These are phyloP conservation scores for Coemansia nantahalensis DNA, from an alignment of 192 early-diverging fungal genomes.

Conservation along the genomic window DNA sequence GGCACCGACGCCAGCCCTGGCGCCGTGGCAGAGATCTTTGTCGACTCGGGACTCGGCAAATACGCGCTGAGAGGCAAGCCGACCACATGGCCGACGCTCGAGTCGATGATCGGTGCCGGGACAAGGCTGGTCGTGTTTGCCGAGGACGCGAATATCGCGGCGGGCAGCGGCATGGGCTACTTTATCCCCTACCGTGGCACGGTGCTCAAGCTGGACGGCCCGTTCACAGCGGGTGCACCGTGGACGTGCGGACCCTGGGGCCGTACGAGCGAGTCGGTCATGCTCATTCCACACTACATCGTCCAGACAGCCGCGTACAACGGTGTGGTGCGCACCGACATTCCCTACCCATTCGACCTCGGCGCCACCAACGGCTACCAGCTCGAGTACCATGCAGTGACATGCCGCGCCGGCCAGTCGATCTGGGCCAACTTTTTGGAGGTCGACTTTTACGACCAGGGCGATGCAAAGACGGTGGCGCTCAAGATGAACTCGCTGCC, in stretches of 20 bases:
- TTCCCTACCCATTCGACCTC: slow-evolving; percentile 50
- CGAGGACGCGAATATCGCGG: slow-evolving; percentile 28
- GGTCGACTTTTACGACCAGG: slow-evolving; percentile 53
- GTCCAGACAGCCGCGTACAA: slow-evolving; percentile 40
- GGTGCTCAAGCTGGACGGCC: slow-evolving; percentile 40
- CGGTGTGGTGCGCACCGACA: slow-evolving; percentile 23
- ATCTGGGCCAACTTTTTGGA: slow-evolving; percentile 54
- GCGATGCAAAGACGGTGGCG: slow-evolving; percentile 35
- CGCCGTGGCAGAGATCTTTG: slow-evolving; percentile 33
- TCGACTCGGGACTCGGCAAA: slow-evolving; percentile 29
- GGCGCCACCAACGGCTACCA: slow-evolving; percentile 47
- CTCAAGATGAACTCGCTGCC: slow-evolving; percentile 41
- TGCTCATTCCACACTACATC: slow-evolving; percentile 50
- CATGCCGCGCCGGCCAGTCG: slow-evolving; percentile 44
- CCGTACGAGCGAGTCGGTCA: slow-evolving; percentile 30
- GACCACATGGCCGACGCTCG: slow-evolving; percentile 34
- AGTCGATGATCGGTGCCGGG: slow-evolving; percentile 29
- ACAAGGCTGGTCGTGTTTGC: slow-evolving; percentile 50
- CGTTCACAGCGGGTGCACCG: slow-evolving; percentile 21
- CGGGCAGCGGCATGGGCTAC: slow-evolving; percentile 33
- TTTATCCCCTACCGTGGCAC: slow-evolving; percentile 29
- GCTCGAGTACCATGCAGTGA: slow-evolving; percentile 37
- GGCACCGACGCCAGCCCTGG: slow-evolving; percentile 24
- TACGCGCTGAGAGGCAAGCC: slow-evolving; percentile 37
- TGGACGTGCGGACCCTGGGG: slow-evolving; percentile 49